Conservation (phyloP, 495 filamentous ascomycete species). For the Hyaloscypha variabilis region DNA sequence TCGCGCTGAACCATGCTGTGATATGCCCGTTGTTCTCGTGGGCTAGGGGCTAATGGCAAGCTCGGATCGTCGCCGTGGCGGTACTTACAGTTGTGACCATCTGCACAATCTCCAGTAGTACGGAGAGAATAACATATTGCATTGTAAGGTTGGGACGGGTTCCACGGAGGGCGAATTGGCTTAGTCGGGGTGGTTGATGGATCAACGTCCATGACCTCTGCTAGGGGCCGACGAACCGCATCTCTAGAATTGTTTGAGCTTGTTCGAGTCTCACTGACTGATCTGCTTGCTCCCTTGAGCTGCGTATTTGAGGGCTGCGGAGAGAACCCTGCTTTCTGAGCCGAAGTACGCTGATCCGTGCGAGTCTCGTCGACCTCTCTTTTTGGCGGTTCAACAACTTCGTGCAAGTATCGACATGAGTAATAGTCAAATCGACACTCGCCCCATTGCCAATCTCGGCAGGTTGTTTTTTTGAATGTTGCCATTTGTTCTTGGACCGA, state of each 20-base stretch:
- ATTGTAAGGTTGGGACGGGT: not conserved
- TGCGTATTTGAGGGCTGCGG: not conserved
- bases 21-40: not conserved
- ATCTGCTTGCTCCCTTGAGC: not conserved
- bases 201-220: not conserved
- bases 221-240: not conserved
- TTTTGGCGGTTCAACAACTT: not conserved
- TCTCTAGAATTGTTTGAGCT: not conserved
- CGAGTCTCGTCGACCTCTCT: not conserved
- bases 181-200: not conserved
- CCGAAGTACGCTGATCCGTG: not conserved
- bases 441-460: not conserved
- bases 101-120: not conserved
- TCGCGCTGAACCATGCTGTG: not conserved
- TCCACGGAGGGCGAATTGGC: conserved; percentile 4
- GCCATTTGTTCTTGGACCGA: not conserved
- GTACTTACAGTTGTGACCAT: conserved; percentile 3
- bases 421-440: not conserved
- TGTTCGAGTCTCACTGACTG: not conserved
- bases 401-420: not conserved
- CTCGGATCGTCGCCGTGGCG: conserved; percentile 5
- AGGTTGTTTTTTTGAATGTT: not conserved
- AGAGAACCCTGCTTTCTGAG: not conserved
- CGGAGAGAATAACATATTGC: not conserved
- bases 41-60: conserved; percentile 16